These are phyloP conservation scores for Fistulifera solaris DNA, from an alignment of 108 stramenopile genomes.

Conservation along the genomic window DNA sequence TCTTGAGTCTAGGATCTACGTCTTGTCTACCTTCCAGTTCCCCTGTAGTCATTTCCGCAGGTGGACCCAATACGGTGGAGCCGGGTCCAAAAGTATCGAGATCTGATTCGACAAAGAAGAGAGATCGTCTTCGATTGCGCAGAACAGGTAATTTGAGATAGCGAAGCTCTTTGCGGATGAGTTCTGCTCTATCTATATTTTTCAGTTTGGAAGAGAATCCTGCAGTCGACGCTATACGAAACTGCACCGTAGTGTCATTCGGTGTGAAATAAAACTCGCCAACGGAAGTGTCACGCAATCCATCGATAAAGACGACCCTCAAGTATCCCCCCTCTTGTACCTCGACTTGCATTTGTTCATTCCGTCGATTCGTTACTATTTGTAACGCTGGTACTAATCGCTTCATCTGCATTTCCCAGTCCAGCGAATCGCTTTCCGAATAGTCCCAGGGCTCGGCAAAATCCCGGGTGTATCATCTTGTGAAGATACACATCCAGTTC, in stretches of 20 bases:
- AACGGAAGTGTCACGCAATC: constrained; percentile 43
- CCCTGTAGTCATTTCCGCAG: constrained; percentile 38
- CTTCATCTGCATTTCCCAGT: constrained; percentile 44
- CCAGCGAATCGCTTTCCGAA: constrained; percentile 21
- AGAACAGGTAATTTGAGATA: constrained; percentile 69
- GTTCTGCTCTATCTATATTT: constrained; percentile 62
- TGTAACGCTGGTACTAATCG: constrained; percentile 41
- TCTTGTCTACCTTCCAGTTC: constrained; percentile 1
- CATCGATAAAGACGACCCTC: constrained; percentile 55
- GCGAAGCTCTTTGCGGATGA: constrained; percentile 62
- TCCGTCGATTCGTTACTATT: constrained; percentile 24
- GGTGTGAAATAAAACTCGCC: constrained; percentile 83
- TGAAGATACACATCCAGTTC: constrained; percentile 64
- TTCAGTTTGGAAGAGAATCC: constrained; percentile 20
- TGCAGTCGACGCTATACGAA: constrained; percentile 38
- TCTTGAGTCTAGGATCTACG: background rate
- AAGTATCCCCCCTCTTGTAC: constrained; percentile 56
- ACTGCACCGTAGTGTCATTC: constrained; percentile 76
- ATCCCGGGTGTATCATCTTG: constrained; percentile 81
- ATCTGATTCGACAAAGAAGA: constrained; percentile 73
- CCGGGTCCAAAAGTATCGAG: constrained; percentile 73
- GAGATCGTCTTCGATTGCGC: constrained; percentile 59
- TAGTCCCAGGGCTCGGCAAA: constrained; percentile 51
- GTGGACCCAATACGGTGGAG: constrained; percentile 57
- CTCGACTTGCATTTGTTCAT: constrained; percentile 34